phyloP scores from a whole-genome alignment of 2,329 filamentous ascomycete genomes.

The Exutisphaerella laricina region DNA sequence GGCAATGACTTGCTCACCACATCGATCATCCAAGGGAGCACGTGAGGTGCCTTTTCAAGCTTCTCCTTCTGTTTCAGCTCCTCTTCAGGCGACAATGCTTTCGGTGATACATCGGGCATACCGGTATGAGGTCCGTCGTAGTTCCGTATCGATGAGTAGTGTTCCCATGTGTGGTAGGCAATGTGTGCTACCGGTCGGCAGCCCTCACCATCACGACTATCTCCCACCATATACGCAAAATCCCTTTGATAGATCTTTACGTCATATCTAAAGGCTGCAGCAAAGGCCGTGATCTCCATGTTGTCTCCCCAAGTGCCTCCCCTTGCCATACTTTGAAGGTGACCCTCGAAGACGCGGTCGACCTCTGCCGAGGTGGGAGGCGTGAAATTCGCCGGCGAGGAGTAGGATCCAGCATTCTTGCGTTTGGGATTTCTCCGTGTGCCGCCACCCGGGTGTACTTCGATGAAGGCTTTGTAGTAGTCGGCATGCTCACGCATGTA shows the following conservation, averaged over 20 bases:
- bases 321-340: constrained; percentile 56
- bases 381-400: constrained; percentile 41
- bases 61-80: constrained; percentile 35
- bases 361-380: constrained; percentile 50
- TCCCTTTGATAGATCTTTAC: constrained; percentile 58
- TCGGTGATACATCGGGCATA: constrained; percentile 43
- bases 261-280: constrained; percentile 55
- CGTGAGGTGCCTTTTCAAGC: constrained; percentile 37
- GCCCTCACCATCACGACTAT: constrained; percentile 32
- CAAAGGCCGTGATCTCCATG: constrained; percentile 62
- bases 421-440: constrained; percentile 55
- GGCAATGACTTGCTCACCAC: constrained; percentile 49
- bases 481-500: constrained; percentile 57
- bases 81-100: constrained; percentile 38
- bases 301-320: constrained; percentile 61
- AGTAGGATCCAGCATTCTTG: constrained; percentile 48
- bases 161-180: constrained; percentile 52
- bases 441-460: constrained; percentile 49
- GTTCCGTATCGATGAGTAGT: constrained; percentile 62
- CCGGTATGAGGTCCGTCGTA: constrained; percentile 55
- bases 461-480: constrained; percentile 61
- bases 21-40: constrained; percentile 53
- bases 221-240: constrained; percentile 47
- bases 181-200: constrained; percentile 43
- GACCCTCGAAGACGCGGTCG: constrained; percentile 48